Conservation (phyloP, 192 early-diverging fungal genomes). For the Backusella tarrabulga region DNA sequence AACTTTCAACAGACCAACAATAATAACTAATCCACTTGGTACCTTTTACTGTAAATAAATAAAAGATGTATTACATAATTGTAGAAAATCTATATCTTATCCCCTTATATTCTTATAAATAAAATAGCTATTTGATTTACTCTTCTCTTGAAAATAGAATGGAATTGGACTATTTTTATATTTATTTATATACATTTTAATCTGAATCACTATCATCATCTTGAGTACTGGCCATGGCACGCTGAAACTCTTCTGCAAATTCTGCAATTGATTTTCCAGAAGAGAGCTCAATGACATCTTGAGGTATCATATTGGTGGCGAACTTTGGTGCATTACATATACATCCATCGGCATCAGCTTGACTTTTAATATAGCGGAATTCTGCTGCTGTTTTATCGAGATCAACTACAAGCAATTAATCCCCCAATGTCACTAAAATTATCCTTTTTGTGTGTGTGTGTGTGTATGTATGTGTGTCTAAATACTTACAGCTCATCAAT, state of each 20-base stretch:
- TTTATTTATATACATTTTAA: neutral
- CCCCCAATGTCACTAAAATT: neutral
- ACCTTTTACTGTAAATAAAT: neutral
- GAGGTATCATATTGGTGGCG: constrained; percentile 65
- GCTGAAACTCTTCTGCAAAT: constrained; percentile 68
- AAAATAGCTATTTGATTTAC: neutral
- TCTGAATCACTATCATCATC: neutral
- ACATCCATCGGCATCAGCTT: constrained; percentile 33
- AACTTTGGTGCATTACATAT: constrained; percentile 48
- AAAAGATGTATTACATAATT: neutral
- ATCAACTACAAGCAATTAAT: constrained; percentile 5
- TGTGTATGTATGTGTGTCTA: neutral
- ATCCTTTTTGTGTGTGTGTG: neutral
- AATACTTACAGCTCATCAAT: constrained; percentile 43
- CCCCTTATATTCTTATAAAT: neutral
- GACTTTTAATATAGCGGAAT: constrained; percentile 41
- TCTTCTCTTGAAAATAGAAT: neutral
- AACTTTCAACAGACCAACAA: constrained; percentile 20
- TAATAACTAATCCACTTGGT: neutral
- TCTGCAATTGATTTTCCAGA: constrained; percentile 65
- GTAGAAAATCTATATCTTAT: neutral
- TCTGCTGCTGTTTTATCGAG: constrained; percentile 30
- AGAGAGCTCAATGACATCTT: constrained; percentile 73
- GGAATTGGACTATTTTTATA: neutral
- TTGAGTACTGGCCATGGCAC: constrained; percentile 24